These are phyloP conservation scores for Chlorella sp. DNA, from an alignment of 139 green algal species.

Conservation along the genomic window DNA sequence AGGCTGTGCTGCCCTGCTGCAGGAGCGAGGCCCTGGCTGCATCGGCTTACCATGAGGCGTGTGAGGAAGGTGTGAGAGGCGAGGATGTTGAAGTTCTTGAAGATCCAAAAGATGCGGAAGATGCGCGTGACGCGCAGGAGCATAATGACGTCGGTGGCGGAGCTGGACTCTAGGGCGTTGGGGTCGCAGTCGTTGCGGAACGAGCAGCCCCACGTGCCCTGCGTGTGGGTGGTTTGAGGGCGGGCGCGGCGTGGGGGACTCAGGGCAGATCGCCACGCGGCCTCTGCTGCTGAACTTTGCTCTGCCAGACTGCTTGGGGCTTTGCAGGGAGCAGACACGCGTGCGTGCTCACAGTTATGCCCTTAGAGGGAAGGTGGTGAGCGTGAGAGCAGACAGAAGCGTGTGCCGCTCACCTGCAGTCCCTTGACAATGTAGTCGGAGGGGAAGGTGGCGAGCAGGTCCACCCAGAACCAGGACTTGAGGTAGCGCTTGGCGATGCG, in stretches of 20 bases:
- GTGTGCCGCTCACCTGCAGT: constrained; percentile 33
- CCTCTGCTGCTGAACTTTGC: too few species aligned
- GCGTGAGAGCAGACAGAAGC: too few species aligned
- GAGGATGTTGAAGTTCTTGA: constrained; percentile 49
- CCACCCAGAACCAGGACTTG: constrained; percentile 46
- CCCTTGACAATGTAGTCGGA: constrained; percentile 42
- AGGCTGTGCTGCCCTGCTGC: too few species aligned
- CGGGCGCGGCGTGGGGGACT: too few species aligned
- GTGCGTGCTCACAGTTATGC: too few species aligned
- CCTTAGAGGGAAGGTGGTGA: too few species aligned
- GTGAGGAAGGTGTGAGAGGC: constrained; percentile 33
- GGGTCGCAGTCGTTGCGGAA: constrained; percentile 1
- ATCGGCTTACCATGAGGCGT: constrained; percentile 10
- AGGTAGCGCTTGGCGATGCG: constrained; percentile 29
- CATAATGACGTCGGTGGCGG: constrained; percentile 15
- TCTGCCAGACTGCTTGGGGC: too few species aligned
- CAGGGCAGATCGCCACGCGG: too few species aligned
- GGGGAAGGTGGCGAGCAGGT: constrained; percentile 58
- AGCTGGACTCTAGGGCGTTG: not conserved
- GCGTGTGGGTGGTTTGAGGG: too few species aligned
- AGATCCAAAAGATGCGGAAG: constrained; percentile 50
- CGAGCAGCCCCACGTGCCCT: constrained; percentile 42
- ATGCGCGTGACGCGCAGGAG: constrained; percentile 40
- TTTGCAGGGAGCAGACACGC: too few species aligned
- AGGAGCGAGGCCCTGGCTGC: too few species aligned